These are phyloP conservation scores for Aspergillus funiculosus DNA, from an alignment of 495 filamentous ascomycete genomes.

Conservation along the genomic window DNA sequence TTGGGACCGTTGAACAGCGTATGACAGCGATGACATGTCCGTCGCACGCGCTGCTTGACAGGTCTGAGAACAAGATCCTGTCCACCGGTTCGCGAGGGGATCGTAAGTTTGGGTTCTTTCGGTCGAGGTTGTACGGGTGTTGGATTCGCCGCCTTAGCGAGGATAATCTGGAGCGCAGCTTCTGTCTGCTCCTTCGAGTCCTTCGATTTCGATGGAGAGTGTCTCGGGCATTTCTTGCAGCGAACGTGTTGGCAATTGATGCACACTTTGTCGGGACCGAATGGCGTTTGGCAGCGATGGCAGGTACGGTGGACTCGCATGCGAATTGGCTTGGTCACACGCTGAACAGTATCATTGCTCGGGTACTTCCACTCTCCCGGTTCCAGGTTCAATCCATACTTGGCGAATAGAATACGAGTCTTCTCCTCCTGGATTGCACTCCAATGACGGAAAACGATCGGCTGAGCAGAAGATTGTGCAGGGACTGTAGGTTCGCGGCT, in stretches of 20 bases:
- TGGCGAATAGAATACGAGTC: constrained; percentile 64
- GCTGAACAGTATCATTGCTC: constrained; percentile 52
- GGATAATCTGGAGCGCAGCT: constrained; percentile 35
- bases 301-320: constrained; percentile 85
- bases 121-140: constrained; percentile 19
- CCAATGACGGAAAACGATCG: constrained; percentile 30
- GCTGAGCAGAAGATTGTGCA: constrained; percentile 18
- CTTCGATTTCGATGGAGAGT: constrained; percentile 50
- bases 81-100: constrained; percentile 58
- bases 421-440: constrained; percentile 55
- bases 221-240: constrained; percentile 73
- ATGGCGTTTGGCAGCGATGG: constrained; percentile 69
- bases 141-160: constrained; percentile 17
- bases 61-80: constrained; percentile 65
- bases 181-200: constrained; percentile 37
- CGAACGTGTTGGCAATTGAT: constrained; percentile 65
- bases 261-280: constrained; percentile 65
- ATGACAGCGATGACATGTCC: constrained; percentile 72
- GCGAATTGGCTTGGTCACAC: constrained; percentile 82
- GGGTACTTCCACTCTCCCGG: constrained; percentile 61
- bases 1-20: constrained; percentile 53
- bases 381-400: constrained; percentile 66
- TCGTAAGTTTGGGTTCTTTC: constrained; percentile 42
- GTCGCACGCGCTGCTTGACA: constrained; percentile 62
- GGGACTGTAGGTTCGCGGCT: constrained; percentile 6